phyloP scores from a whole-genome alignment of 306 rosid genomes.

The Citrullus colocynthis region DNA sequence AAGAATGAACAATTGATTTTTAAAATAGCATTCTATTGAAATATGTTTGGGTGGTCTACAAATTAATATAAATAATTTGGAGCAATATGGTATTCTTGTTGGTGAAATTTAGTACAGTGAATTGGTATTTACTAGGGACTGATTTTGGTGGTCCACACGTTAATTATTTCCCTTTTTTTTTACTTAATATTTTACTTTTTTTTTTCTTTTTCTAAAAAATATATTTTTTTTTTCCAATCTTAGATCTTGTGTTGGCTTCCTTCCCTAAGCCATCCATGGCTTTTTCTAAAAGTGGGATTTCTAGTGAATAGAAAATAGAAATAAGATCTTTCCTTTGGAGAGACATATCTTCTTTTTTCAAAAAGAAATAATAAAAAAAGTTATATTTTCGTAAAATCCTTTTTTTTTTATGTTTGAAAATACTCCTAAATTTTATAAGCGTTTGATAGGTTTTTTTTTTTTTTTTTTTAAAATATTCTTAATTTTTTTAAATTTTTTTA shows the following conservation, averaged over 20 bases:
- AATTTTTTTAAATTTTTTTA: too few relatives aligned
- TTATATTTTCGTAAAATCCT: too few relatives aligned
- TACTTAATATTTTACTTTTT: not conserved
- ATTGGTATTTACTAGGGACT: not conserved
- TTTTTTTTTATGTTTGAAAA: too few relatives aligned
- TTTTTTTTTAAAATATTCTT: too few relatives aligned
- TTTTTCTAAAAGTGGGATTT: not conserved
- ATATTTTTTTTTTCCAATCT: not conserved
- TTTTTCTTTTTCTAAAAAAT: not conserved
- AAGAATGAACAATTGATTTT: too few relatives aligned
- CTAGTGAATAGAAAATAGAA: not conserved
- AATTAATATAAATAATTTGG: not conserved
- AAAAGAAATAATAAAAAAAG: too few relatives aligned
- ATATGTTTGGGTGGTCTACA: too few relatives aligned
- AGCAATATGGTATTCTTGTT: not conserved
- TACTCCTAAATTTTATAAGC: too few relatives aligned
- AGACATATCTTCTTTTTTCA: not conserved
- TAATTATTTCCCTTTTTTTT: not conserved
- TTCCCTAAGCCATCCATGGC: not conserved
- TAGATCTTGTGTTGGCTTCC: not conserved
- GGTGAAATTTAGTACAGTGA: not conserved
- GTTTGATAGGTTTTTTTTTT: too few relatives aligned
- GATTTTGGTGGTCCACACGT: not conserved
- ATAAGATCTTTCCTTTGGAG: not conserved
- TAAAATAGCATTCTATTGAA: too few relatives aligned